Conservation (phyloP, 306 rosid genomes). For the Arachis stenosperma region DNA sequence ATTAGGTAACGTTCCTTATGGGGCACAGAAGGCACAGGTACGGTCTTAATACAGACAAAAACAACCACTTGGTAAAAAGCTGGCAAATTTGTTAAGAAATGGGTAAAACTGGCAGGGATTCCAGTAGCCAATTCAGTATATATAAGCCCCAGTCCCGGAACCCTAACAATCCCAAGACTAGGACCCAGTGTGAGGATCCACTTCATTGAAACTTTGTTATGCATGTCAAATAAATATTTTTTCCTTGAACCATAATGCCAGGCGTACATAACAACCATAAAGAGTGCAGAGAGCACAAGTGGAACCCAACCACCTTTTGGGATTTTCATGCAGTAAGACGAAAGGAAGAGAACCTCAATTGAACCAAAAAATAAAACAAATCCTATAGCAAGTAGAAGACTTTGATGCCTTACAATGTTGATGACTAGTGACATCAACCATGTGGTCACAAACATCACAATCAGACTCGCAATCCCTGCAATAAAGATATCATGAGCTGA, state of each 20-base stretch:
- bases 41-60: constrained; percentile 84
- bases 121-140: constrained; percentile 87
- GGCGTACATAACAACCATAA: constrained; percentile 67
- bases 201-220: constrained; percentile 86
- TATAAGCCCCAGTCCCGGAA: constrained; percentile 92
- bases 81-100: constrained; percentile 87
- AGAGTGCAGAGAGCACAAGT: constrained; percentile 56
- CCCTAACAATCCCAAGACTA: constrained; percentile 89
- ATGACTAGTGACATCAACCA: constrained; percentile 69
- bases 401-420: constrained; percentile 79
- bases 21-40: constrained; percentile 79
- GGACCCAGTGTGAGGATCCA: constrained; percentile 84
- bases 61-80: constrained; percentile 91
- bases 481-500: constrained; percentile 35
- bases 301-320: constrained; percentile 90
- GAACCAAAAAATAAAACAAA: constrained; percentile 64
- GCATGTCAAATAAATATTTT: constrained; percentile 77
- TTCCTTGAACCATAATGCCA: constrained; percentile 93
- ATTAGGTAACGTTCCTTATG: constrained; percentile 82
- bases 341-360: constrained; percentile 69
- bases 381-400: constrained; percentile 54
- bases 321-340: constrained; percentile 68
- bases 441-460: constrained; percentile 65
- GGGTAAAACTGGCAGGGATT: constrained; percentile 84
- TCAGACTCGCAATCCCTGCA: constrained; percentile 72